Evolutionary conservation across 805 yeast genomes (phyloP).

Genomic region (Sugiyamaella marilandica): DNA sequence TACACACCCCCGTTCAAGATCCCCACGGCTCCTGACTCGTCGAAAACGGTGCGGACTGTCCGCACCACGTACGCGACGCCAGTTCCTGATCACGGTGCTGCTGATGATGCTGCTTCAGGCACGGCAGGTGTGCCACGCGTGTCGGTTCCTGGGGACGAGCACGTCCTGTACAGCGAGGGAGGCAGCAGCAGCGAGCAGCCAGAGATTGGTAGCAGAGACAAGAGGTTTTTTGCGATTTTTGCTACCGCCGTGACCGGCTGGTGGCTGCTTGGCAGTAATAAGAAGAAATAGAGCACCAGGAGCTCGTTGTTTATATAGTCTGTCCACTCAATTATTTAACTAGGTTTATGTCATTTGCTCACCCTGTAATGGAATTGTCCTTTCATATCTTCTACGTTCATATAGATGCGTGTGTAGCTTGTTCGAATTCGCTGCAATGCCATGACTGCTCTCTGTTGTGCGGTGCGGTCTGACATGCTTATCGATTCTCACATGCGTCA

Average conservation of each 20-base stretch:
- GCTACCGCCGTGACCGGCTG: conserved; percentile 33
- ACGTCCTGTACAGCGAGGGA: conserved; percentile 1
- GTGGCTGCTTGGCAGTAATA: conserved; percentile 32
- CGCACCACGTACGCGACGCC: conserved; percentile 11
- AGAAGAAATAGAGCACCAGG: conserved; percentile 11
- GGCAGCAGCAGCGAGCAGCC: conserved; percentile 1
- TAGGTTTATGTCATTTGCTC: too few species aligned
- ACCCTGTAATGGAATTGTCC: too few species aligned
- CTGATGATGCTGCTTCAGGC: conserved; percentile 20
- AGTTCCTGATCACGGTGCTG: conserved; percentile 24
- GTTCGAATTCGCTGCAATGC: too few species aligned
- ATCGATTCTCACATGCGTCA: too few species aligned
- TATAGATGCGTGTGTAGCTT: too few species aligned
- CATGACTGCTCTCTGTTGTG: too few species aligned
- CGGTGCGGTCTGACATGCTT: too few species aligned
- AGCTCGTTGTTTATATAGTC: too few species aligned
- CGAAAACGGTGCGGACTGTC: conserved; percentile 14
- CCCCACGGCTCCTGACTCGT: conserved; percentile 28
- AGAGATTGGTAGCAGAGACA: conserved; percentile 30
- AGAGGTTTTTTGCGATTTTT: conserved; percentile 30
- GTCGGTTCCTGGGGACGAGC: conserved; percentile 13
- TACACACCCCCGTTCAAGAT: conserved; percentile 24
- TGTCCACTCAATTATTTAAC: too few species aligned
- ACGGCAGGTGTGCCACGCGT: conserved; percentile 21
- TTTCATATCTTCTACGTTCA: too few species aligned